Evolutionary conservation across 768 basidiomycete genomes (phyloP).

Genomic region (Lyophyllum semitale): DNA sequence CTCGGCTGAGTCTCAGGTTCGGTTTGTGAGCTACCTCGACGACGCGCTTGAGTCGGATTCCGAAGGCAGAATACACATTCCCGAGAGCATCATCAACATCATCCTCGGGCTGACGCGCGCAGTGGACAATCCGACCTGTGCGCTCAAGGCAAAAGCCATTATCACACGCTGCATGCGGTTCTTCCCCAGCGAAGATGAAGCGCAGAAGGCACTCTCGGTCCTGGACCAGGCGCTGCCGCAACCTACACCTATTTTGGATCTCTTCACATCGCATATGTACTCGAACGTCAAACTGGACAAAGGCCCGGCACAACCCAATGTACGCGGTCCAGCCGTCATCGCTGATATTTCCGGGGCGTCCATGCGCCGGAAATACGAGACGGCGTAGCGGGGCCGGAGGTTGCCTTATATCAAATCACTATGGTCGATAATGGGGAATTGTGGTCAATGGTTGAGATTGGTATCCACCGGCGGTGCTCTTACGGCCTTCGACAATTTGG

Average conservation of each 20-base stretch:
- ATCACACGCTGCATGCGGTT: slow-evolving; percentile 26
- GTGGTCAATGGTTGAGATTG: too few relatives aligned
- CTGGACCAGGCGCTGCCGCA: slow-evolving; percentile 22
- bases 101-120: slow-evolving; percentile 29
- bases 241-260: slow-evolving; percentile 23
- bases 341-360: background rate
- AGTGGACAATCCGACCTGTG: slow-evolving; percentile 26
- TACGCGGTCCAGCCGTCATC: background rate
- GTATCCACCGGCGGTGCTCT: too few relatives aligned
- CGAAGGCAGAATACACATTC: slow-evolving; percentile 23
- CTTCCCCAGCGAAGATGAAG: slow-evolving; percentile 25
- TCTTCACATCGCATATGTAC: slow-evolving; percentile 37
- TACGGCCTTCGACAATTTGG: too few relatives aligned
- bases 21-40: slow-evolving; percentile 28
- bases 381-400: background rate
- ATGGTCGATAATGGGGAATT: too few relatives aligned
- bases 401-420: too few relatives aligned
- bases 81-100: slow-evolving; percentile 31
- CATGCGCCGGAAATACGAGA: background rate
- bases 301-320: background rate
- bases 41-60: slow-evolving; percentile 28
- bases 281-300: slow-evolving; percentile 27
- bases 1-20: slow-evolving; percentile 24
- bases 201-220: slow-evolving; percentile 22
- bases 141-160: slow-evolving; percentile 28